Percentiles rank a stretch among this genome's conserved stretches.
These are phyloP conservation scores for Nicotiana undulata DNA, from an alignment of 257 asterid genomes.

Conservation along the genomic window DNA sequence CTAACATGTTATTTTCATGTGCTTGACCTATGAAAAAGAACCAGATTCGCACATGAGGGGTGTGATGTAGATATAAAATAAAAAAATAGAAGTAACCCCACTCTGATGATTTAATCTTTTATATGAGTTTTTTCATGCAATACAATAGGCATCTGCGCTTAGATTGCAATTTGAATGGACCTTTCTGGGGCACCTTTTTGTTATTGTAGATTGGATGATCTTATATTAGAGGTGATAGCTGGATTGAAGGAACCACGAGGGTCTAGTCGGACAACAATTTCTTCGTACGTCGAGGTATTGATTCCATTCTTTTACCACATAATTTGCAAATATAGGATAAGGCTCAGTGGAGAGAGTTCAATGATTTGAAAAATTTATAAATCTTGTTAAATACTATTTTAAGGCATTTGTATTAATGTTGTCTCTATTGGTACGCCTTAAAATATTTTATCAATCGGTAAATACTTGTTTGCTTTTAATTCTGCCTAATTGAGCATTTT, in stretches of 20 bases:
- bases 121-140: neutral
- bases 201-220: slow-evolving; percentile 57
- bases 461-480: neutral
- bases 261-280: slow-evolving; percentile 54
- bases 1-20: neutral
- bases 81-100: neutral
- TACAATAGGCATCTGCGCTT: neutral
- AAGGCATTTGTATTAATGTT: neutral
- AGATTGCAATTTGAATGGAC: neutral
- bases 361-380: neutral
- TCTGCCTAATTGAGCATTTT: neutral
- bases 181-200: slow-evolving; percentile 7
- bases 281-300: slow-evolving; percentile 63
- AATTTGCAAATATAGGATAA: neutral
- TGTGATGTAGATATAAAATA: neutral
- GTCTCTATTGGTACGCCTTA: neutral
- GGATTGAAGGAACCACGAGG: slow-evolving; percentile 91
- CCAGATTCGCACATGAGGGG: neutral
- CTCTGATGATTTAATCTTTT: neutral
- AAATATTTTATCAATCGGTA: neutral
- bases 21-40: neutral
- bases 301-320: neutral
- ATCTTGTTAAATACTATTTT: too few species aligned
- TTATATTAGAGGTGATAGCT: slow-evolving; percentile 66
- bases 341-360: neutral